Conservation (phyloP, 768 basidiomycete genomes). For the Termitomyces bulborhizus region DNA sequence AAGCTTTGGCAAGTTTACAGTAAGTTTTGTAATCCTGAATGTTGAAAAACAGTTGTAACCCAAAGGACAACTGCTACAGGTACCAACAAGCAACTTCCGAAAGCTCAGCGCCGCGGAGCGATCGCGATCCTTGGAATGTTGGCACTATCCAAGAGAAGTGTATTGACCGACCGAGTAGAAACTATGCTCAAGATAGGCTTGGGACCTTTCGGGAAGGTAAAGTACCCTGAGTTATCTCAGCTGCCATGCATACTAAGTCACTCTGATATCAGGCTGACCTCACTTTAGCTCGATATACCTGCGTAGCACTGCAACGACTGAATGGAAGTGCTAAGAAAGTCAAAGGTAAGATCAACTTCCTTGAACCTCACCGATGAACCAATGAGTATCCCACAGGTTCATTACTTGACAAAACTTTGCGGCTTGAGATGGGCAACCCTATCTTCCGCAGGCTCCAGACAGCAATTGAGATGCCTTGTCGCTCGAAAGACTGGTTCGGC, state of each 20-base stretch:
- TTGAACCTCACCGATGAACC: background rate
- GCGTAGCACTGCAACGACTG: conserved; percentile 85
- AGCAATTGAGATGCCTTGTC: conserved; percentile 72
- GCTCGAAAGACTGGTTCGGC: conserved; percentile 92
- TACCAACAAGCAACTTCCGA: conserved; percentile 67
- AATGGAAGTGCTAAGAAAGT: conserved; percentile 96
- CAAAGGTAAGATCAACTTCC: conserved; percentile 56
- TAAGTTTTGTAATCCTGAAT: conserved; percentile 29
- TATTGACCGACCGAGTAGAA: conserved; percentile 73
- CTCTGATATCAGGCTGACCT: conserved; percentile 60
- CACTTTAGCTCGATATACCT: conserved; percentile 88
- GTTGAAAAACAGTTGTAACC: background rate
- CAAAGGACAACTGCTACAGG: conserved; percentile 36
- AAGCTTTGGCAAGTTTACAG: conserved; percentile 98
- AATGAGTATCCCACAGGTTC: conserved; percentile 49
- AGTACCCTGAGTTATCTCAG: background rate
- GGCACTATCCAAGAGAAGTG: conserved; percentile 76
- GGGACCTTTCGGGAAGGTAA: conserved; percentile 77
- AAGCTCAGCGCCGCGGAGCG: conserved; percentile 85
- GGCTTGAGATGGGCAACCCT: conserved; percentile 80
- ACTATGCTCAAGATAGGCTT: conserved; percentile 81
- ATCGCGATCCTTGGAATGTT: conserved; percentile 98
- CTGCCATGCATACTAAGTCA: background rate
- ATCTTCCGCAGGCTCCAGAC: conserved; percentile 83
- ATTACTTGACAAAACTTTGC: conserved; percentile 76